Evolutionary conservation across 139 green algal genomes (phyloP).

Genomic region (Parachlorella kessleri): DNA sequence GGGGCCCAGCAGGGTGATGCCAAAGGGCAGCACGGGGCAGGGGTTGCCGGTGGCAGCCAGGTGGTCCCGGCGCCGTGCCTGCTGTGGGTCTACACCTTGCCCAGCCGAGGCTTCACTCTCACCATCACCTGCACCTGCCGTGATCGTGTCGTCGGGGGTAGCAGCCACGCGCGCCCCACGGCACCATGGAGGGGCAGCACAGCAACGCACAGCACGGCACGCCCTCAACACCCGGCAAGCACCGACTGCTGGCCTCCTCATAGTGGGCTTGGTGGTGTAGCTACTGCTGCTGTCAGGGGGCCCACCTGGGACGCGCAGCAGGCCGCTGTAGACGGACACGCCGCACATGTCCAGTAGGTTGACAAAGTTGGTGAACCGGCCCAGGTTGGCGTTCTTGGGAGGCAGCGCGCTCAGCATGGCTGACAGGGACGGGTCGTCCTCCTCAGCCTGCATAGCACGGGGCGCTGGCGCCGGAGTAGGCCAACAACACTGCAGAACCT

Average conservation of each 20-base stretch:
- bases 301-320: conserved; percentile 37
- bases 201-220: too few relatives aligned
- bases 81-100: too few relatives aligned
- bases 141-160: too few relatives aligned
- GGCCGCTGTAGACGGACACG: conserved; percentile 65
- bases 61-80: too few relatives aligned
- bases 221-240: too few relatives aligned
- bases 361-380: conserved; percentile 86
- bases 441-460: conserved; percentile 39
- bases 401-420: background rate
- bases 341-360: conserved; percentile 83
- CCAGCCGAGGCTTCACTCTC: too few relatives aligned
- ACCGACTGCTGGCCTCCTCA: background rate
- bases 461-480: too few relatives aligned
- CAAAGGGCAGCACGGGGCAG: conserved; percentile 64
- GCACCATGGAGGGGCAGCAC: too few relatives aligned
- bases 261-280: background rate
- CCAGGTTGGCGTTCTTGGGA: conserved; percentile 71
- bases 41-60: conserved; percentile 38
- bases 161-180: too few relatives aligned
- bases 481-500: too few relatives aligned
- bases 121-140: too few relatives aligned
- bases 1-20: conserved; percentile 69
- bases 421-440: conserved; percentile 20
- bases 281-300: background rate